Evolutionary conservation across 176 grass and related monocot genomes (phyloP).

Genomic region (Thinopyrum elongatum): DNA sequence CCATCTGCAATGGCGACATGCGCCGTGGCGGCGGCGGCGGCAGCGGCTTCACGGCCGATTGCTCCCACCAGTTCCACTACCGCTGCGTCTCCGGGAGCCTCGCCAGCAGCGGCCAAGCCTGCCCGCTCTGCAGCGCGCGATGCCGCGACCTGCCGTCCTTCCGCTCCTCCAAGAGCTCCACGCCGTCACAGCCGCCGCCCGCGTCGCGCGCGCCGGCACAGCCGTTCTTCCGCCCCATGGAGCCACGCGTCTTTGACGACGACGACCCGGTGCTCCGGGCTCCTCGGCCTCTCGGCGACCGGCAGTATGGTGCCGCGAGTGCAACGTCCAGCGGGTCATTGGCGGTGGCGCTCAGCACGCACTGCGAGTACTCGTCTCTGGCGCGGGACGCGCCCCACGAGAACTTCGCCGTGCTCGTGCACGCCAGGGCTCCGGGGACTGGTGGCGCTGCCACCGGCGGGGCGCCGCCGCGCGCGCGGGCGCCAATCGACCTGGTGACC

Average conservation of each 20-base stretch:
- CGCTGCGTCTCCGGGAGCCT: constrained; percentile 52
- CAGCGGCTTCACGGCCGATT: constrained; percentile 58
- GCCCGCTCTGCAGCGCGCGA: constrained; percentile 52
- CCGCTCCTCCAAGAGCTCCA: constrained; percentile 13
- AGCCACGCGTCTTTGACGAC: constrained; percentile 50
- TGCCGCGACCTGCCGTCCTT: constrained; percentile 66
- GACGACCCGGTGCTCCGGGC: constrained; percentile 34
- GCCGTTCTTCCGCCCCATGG: constrained; percentile 43
- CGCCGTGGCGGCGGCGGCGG: constrained; percentile 16
- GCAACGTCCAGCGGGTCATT: constrained; percentile 6
- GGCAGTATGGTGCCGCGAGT: not conserved
- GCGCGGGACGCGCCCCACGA: constrained; percentile 31
- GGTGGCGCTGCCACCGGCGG: not conserved
- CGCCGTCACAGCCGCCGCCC: not conserved
- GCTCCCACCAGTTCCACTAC: constrained; percentile 71
- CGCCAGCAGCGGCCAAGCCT: constrained; percentile 39
- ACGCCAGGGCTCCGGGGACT: constrained; percentile 43
- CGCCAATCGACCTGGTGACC: constrained; percentile 71
- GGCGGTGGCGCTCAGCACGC: constrained; percentile 38
- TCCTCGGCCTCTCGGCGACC: constrained; percentile 3
- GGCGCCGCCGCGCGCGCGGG: not conserved
- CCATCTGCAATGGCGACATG: constrained; percentile 58
- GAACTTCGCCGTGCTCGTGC: constrained; percentile 56
- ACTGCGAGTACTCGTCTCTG: constrained; percentile 51
- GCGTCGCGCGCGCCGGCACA: not conserved